Evolutionary conservation across 371 early-diverging fungal genomes (phyloP).

Genomic region (Apophysomyces variabilis): DNA sequence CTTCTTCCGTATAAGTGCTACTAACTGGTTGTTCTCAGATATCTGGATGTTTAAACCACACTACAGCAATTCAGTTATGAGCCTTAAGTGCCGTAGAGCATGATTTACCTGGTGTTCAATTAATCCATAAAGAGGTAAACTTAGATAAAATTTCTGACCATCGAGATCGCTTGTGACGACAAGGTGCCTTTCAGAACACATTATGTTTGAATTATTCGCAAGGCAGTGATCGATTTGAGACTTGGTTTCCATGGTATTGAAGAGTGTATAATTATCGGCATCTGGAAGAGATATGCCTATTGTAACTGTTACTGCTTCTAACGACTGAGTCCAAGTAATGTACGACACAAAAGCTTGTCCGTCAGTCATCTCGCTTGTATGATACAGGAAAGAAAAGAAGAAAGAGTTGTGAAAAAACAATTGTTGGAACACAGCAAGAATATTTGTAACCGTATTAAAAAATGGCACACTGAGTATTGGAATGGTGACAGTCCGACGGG

Average conservation of each 20-base stretch:
- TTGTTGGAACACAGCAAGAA: not conserved
- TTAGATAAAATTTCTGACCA: not conserved
- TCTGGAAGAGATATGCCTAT: not conserved
- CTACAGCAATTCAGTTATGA: not conserved
- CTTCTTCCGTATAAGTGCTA: slow-evolving; percentile 2
- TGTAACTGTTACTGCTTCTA: not conserved
- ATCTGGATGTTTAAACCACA: not conserved
- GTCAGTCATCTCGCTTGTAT: not conserved
- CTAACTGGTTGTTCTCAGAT: not conserved
- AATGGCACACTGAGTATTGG: not conserved
- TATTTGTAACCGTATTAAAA: not conserved
- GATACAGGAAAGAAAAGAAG: not conserved
- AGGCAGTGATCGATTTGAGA: not conserved
- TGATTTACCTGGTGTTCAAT: slow-evolving; percentile 2
- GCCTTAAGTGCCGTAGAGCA: not conserved
- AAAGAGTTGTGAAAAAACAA: not conserved
- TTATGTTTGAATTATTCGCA: not conserved
- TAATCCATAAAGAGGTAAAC: slow-evolving; percentile 1
- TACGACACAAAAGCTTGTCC: not conserved
- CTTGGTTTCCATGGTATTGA: not conserved
- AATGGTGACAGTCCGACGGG: not conserved
- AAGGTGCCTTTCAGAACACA: not conserved
- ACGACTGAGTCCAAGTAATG: not conserved
- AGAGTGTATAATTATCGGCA: not conserved
- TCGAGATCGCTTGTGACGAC: not conserved